These are phyloP conservation scores for Calonectria pseudoreteaudii DNA, from an alignment of 2,329 filamentous ascomycete species.

Conservation along the genomic window DNA sequence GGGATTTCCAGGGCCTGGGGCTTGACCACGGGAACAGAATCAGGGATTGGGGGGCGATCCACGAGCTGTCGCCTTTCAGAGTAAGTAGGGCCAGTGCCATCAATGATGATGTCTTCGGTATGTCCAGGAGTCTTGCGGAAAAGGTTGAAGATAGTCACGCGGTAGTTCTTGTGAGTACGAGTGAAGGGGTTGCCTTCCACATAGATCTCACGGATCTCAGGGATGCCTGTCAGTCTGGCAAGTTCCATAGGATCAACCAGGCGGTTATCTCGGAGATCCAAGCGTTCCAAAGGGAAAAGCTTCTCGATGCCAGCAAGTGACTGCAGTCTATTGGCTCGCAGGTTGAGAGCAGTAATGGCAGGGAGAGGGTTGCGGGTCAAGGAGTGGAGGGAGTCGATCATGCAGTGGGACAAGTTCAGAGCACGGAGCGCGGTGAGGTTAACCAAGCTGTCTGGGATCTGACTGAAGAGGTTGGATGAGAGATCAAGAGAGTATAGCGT, in stretches of 20 bases:
- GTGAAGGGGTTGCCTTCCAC: slow-evolving; percentile 93
- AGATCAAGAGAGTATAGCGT: slow-evolving; percentile 93
- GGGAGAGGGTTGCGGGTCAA: slow-evolving; percentile 87
- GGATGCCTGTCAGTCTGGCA: slow-evolving; percentile 88
- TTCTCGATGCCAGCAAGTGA: slow-evolving; percentile 93
- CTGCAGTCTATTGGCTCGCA: slow-evolving; percentile 87
- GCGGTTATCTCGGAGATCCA: slow-evolving; percentile 92
- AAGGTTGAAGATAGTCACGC: slow-evolving; percentile 93
- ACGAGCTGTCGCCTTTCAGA: slow-evolving; percentile 86
- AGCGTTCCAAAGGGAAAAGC: slow-evolving; percentile 85
- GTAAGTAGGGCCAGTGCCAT: slow-evolving; percentile 85
- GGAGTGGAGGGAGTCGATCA: slow-evolving; percentile 95
- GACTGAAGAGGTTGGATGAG: slow-evolving; percentile 92
- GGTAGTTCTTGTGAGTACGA: slow-evolving; percentile 85
- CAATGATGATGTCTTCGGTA: slow-evolving; percentile 89
- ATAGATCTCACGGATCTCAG: slow-evolving; percentile 92
- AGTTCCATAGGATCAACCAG: slow-evolving; percentile 92
- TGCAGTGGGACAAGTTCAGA: slow-evolving; percentile 94
- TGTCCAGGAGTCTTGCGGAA: slow-evolving; percentile 93
- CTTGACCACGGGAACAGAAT: slow-evolving; percentile 82
- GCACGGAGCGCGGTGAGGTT: slow-evolving; percentile 89
- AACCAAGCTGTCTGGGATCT: slow-evolving; percentile 91
- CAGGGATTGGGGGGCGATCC: slow-evolving; percentile 81
- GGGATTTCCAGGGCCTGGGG: slow-evolving; percentile 72
- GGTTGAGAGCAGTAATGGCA: slow-evolving; percentile 91